A percentile compares a stretch with the other conserved stretches of the same genome.
phyloP scores from a whole-genome alignment of 768 basidiomycete genomes.

The button mushroom (Agaricus bisporus) region DNA sequence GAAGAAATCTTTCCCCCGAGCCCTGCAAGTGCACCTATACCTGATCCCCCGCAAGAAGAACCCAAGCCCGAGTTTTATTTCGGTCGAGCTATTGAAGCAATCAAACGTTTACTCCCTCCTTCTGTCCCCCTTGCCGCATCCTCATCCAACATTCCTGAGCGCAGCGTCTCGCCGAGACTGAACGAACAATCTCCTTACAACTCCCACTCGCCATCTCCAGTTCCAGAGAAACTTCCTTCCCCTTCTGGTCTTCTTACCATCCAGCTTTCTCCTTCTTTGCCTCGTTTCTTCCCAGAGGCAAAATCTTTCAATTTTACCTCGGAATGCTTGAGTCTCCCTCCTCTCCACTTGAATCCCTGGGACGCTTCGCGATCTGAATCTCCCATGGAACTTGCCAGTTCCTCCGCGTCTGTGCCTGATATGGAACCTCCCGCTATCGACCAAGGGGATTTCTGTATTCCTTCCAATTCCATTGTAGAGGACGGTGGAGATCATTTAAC shows the following conservation, averaged over 20 bases:
- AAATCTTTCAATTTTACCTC: not conserved
- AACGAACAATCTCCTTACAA: not conserved
- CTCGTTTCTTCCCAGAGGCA: not conserved
- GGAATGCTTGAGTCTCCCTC: not conserved
- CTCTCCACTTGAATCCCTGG: not conserved
- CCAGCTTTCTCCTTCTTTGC: constrained; percentile 2
- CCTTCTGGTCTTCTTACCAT: not conserved
- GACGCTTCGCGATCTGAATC: constrained; percentile 34
- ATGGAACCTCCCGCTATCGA: constrained; percentile 35
- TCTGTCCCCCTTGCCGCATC: constrained; percentile 11
- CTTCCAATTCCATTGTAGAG: not conserved
- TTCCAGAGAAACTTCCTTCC: not conserved
- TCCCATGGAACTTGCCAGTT: constrained; percentile 43
- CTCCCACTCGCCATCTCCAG: not conserved
- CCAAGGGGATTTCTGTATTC: constrained; percentile 30
- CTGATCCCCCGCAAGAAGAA: constrained; percentile 14
- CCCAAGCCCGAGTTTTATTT: constrained; percentile 9
- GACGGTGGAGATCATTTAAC: not conserved
- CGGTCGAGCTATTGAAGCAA: constrained; percentile 23
- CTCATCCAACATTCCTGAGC: not conserved
- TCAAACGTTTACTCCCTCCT: constrained; percentile 28
- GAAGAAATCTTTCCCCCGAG: constrained; percentile 41
- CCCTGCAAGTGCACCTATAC: constrained; percentile 15
- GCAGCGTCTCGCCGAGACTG: not conserved
- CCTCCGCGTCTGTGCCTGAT: constrained; percentile 19